Percentiles rank a stretch among this genome's conserved stretches.
Evolutionary conservation across 1,284 basidiomycete genomes (phyloP).

Genomic region (Singerocomus inundabilis): DNA sequence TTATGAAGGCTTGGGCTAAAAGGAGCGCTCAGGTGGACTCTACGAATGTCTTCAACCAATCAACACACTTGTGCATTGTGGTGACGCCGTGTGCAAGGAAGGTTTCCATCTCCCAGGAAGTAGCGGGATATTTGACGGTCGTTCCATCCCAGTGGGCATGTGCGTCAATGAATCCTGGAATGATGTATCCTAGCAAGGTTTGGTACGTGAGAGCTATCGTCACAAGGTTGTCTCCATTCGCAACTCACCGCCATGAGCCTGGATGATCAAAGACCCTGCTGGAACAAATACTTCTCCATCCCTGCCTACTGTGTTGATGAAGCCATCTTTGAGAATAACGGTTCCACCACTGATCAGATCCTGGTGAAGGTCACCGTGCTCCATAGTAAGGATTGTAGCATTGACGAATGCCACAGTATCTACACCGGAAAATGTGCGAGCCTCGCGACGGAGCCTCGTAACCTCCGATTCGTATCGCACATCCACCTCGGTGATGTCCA

Average conservation of each 20-base stretch:
- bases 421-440: conserved; percentile 34
- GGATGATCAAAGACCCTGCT: conserved; percentile 47
- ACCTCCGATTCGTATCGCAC: conserved; percentile 62
- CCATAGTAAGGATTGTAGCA: conserved; percentile 68
- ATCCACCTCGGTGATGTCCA: conserved; percentile 55
- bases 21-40: neutral
- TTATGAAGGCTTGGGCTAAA: conserved; percentile 61
- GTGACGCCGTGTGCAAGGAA: conserved; percentile 78
- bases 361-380: conserved; percentile 29
- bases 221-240: neutral
- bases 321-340: conserved; percentile 51
- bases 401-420: conserved; percentile 59
- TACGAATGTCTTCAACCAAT: neutral
- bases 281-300: conserved; percentile 39
- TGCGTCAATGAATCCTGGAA: conserved; percentile 72
- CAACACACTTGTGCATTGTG: conserved; percentile 67
- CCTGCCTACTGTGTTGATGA: conserved; percentile 51
- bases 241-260: conserved; percentile 58
- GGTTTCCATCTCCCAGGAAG: conserved; percentile 70
- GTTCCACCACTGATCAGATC: conserved; percentile 54
- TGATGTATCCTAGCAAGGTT: conserved; percentile 49
- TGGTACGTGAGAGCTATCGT: neutral
- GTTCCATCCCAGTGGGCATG: conserved; percentile 72
- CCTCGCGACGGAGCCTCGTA: conserved; percentile 53
- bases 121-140: conserved; percentile 49